Conservation (phyloP, 1,284 basidiomycete species). For the Ganoderma resinaceum region DNA sequence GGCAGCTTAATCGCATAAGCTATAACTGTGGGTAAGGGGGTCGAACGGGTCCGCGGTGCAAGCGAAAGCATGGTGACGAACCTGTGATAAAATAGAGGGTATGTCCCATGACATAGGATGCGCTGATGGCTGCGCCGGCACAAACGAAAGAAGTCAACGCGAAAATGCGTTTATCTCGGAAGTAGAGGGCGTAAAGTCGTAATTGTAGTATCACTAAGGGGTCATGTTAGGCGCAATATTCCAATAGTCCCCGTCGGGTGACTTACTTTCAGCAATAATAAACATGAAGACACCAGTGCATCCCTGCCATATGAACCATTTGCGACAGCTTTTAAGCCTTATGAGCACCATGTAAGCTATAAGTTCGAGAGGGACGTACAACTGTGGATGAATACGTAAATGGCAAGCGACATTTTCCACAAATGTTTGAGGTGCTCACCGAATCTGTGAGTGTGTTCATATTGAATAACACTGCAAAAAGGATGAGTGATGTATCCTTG, state of each 20-base stretch:
- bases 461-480: slow-evolving; percentile 43
- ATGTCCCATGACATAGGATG: slow-evolving; percentile 55
- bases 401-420: not conserved
- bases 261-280: slow-evolving; percentile 59
- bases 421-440: slow-evolving; percentile 33
- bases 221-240: not conserved
- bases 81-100: slow-evolving; percentile 46
- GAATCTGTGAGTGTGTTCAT: slow-evolving; percentile 37
- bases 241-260: not conserved
- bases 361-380: slow-evolving; percentile 38
- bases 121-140: slow-evolving; percentile 46
- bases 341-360: not conserved
- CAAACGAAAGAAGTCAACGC: slow-evolving; percentile 51
- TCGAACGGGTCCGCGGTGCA: not conserved
- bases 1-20: slow-evolving; percentile 29
- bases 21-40: not conserved
- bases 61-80: slow-evolving; percentile 33
- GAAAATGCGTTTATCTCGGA: slow-evolving; percentile 56
- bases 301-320: slow-evolving; percentile 64
- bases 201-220: slow-evolving; percentile 62
- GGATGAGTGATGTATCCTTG: slow-evolving; percentile 5
- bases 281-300: slow-evolving; percentile 60
- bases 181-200: slow-evolving; percentile 68
- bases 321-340: slow-evolving; percentile 15
- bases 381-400: slow-evolving; percentile 29